A percentile compares a stretch with the other conserved stretches of the same genome.
These are phyloP conservation scores for Colletotrichum truncatum DNA, from an alignment of 2,329 filamentous ascomycete species.

Conservation along the genomic window DNA sequence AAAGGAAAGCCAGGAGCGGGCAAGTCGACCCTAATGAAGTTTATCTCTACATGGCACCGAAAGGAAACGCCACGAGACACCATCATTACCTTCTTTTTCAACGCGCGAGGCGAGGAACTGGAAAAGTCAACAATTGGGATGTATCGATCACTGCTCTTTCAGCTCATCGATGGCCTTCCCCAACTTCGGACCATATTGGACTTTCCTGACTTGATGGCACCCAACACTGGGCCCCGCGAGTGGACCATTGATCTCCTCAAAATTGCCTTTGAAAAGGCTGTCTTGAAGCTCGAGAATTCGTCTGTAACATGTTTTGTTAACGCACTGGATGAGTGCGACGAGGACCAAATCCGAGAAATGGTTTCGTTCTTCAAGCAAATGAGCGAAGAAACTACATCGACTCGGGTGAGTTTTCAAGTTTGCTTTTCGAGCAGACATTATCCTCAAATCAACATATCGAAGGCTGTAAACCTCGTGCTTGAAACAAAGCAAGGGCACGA, in stretches of 20 bases:
- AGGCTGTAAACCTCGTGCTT: conserved; percentile 36
- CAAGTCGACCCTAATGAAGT: neutral
- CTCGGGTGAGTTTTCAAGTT: conserved; percentile 32
- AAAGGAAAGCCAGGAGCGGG: neutral
- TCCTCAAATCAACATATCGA: conserved; percentile 32
- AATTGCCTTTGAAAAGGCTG: neutral
- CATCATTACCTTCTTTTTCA: neutral
- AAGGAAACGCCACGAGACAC: neutral
- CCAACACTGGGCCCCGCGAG: neutral
- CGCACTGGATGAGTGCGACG: conserved; percentile 21
- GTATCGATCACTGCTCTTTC: neutral
- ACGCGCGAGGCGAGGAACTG: neutral
- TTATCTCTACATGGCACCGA: neutral
- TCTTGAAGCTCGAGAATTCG: neutral
- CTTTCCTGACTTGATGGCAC: accelerated
- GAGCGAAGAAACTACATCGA: neutral
- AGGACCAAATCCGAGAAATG: neutral
- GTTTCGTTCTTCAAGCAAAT: neutral
- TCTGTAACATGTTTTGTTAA: conserved; percentile 25
- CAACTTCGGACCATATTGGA: neutral
- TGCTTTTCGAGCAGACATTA: conserved; percentile 22
- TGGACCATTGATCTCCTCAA: neutral
- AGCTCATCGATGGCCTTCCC: neutral
- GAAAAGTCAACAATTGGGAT: neutral
- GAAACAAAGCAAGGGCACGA: conserved; percentile 38